Evolutionary conservation across 176 grass and related monocot species (phyloP).

Genomic region (Rhynchospora tenuis): DNA sequence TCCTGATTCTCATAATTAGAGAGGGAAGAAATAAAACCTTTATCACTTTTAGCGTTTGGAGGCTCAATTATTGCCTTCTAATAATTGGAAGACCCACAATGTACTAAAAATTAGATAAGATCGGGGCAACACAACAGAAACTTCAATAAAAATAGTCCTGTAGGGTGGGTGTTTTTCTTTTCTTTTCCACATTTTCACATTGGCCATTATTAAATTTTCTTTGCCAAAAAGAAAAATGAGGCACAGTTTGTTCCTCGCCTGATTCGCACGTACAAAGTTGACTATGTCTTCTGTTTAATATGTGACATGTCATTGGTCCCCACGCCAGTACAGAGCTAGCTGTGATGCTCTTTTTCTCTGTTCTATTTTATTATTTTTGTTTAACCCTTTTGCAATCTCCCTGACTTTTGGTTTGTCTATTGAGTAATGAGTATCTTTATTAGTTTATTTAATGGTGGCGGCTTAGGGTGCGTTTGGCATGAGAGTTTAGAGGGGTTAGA

Average conservation of each 20-base stretch:
- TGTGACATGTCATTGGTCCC: not conserved
- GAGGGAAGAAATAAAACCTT: not conserved
- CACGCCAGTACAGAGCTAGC: conserved; percentile 9
- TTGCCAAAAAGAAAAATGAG: not conserved
- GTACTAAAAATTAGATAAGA: conserved; percentile 13
- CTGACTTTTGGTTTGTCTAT: not conserved
- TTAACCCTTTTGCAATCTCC: not conserved
- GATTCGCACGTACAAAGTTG: conserved; percentile 20
- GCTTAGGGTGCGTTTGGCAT: too few relatives aligned
- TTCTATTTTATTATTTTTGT: not conserved
- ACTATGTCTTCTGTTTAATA: not conserved
- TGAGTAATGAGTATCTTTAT: not conserved
- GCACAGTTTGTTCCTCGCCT: not conserved
- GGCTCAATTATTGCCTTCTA: not conserved
- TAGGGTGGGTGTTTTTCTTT: not conserved
- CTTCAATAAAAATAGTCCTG: conserved; percentile 4
- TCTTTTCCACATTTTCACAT: not conserved
- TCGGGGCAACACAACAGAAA: not conserved
- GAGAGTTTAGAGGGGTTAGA: too few relatives aligned
- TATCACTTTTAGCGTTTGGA: not conserved
- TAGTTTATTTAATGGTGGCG: not conserved
- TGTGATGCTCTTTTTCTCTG: not conserved
- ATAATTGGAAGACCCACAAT: conserved; percentile 11
- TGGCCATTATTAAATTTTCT: not conserved
- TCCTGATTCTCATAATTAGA: not conserved